Base-by-base conservation (phyloP, 1,284 basidiomycete genomes). In the Fomes fomentarius region DNA sequence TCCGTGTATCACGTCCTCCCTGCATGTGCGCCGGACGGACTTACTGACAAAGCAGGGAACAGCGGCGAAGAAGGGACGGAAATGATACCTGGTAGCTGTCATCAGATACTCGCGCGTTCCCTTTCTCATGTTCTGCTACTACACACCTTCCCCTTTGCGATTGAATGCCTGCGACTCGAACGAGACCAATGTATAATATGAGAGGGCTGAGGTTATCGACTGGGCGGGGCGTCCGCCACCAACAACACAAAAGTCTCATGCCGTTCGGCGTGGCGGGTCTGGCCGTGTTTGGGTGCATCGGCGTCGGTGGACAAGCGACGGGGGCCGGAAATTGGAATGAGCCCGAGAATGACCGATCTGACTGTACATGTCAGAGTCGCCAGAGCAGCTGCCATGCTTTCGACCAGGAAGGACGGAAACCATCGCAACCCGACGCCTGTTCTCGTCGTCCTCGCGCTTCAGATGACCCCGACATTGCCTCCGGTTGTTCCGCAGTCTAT, bases 101-200 rank as follows among this genome's bases (percentile, higher is more conserved):
- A 52, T 54, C 49, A 50, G 50, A 46, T 42, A 41, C 30, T 49
- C 48, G 46, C 41, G 47, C 38, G 24, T 46, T 47, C 34, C 37
- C 52, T 37, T 37, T 45, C 40, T 24, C 26, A 26, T 26, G 21
- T 43, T 50, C 51, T 37, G 45, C 55, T 50, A 28, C 43, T 25
- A 35, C 22, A 26, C 40, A n/a, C 56, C 47, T 52, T 42, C 30
- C 49, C 17, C 50, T n/a, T 48, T 30, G 24, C 21, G 44, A 44
- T 45, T 34, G 31, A 40, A 57, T 26, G 31, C 43, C 46, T 50
- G 49, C 50, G 52, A 40, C 25, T 25, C 39, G 52, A 57, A 60
- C 50, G 54, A 52, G 55, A 55, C 49, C 52, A 54, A 54, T 60
- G 55, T 57, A 57, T 53, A 50, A 37, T 60, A 60, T 39, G 41